Conservation (phyloP, 1,284 basidiomycete species). For the Pseudozyma sp. region DNA sequence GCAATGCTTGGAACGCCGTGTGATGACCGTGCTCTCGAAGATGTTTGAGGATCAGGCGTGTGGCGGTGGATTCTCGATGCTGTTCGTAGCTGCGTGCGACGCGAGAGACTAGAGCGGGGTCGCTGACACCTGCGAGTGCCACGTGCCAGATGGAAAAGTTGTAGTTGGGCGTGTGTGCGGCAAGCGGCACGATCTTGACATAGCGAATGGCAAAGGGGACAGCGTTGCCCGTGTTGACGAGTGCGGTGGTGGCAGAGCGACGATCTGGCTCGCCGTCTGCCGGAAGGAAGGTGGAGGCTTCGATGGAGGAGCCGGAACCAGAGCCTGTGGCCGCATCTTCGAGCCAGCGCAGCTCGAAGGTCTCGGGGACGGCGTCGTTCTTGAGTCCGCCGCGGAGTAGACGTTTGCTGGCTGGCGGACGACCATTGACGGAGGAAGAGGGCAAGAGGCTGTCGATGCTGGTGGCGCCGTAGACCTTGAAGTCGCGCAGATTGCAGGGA, state of each 20-base stretch:
- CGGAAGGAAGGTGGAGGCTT: conserved; percentile 27
- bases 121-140: conserved; percentile 63
- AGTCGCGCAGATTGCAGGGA: conserved; percentile 68
- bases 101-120: conserved; percentile 41
- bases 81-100: conserved; percentile 52
- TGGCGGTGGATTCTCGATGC: conserved; percentile 57
- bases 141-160: conserved; percentile 68
- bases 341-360: conserved; percentile 52
- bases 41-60: conserved; percentile 75
- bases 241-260: conserved; percentile 32
- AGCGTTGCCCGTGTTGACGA: conserved; percentile 44
- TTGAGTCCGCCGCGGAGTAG: conserved; percentile 63
- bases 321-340: conserved; percentile 48
- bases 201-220: conserved; percentile 60
- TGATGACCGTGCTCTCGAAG: conserved; percentile 80
- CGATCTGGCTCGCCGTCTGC: conserved; percentile 46
- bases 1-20: conserved; percentile 72
- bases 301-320: conserved; percentile 36
- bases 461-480: conserved; percentile 67
- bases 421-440: conserved; percentile 29
- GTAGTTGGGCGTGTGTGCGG: conserved; percentile 66
- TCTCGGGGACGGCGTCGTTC: conserved; percentile 65
- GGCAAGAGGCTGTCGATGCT: conserved; percentile 45
- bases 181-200: conserved; percentile 67
- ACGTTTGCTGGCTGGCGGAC: conserved; percentile 45